phyloP scores from a whole-genome alignment of 306 rosid species.

The Cercis canadensis region DNA sequence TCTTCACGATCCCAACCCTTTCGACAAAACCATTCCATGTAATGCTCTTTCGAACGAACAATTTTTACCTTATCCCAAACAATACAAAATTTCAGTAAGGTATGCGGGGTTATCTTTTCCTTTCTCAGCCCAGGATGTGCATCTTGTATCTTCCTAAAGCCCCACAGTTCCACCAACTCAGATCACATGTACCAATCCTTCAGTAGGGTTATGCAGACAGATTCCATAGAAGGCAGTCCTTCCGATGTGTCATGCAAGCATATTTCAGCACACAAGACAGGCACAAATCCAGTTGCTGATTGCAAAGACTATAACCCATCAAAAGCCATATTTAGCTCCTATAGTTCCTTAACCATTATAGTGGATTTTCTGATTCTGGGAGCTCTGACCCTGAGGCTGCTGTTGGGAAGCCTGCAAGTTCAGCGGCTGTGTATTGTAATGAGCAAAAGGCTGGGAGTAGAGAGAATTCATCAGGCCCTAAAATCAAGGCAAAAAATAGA shows the following conservation, averaged over 20 bases:
- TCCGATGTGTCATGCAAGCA: slow-evolving; percentile 57
- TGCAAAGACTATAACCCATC: slow-evolving; percentile 95
- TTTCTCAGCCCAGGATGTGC: slow-evolving; percentile 80
- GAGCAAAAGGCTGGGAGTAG: slow-evolving; percentile 95
- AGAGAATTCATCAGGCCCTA: slow-evolving; percentile 91
- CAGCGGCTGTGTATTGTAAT: slow-evolving; percentile 90
- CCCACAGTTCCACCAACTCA: slow-evolving; percentile 57
- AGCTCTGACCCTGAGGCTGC: slow-evolving; percentile 82
- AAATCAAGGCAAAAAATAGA: slow-evolving; percentile 28
- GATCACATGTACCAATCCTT: slow-evolving; percentile 56
- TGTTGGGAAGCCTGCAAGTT: slow-evolving; percentile 85
- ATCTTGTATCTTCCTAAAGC: slow-evolving; percentile 59
- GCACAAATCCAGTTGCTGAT: slow-evolving; percentile 88
- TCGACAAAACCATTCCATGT: slow-evolving; percentile 80
- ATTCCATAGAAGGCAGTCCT: slow-evolving; percentile 53
- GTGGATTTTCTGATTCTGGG: slow-evolving; percentile 94
- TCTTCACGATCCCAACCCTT: slow-evolving; percentile 64
- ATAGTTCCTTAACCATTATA: slow-evolving; percentile 75
- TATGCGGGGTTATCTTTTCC: slow-evolving; percentile 73
- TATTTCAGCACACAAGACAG: slow-evolving; percentile 68
- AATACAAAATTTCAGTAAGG: slow-evolving; percentile 73
- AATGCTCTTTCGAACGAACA: slow-evolving; percentile 51
- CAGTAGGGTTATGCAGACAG: slow-evolving; percentile 48
- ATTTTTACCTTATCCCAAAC: slow-evolving; percentile 64
- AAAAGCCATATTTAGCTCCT: slow-evolving; percentile 55